These are phyloP conservation scores for Trypanosomatidae sp. DNA, from an alignment of 208 protist genomes.

Conservation along the genomic window DNA sequence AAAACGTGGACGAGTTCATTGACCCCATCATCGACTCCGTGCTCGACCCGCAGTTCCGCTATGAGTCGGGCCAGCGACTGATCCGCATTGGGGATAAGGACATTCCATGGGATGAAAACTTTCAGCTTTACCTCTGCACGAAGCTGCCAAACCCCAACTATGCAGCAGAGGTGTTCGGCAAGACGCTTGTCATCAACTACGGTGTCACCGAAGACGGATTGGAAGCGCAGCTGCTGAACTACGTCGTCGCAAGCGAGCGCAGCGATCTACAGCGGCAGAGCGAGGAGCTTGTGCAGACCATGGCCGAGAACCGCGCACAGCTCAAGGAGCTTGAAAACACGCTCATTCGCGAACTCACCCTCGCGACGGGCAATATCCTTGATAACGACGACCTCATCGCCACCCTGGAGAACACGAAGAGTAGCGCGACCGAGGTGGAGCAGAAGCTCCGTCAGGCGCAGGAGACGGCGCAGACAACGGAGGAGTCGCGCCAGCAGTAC, in stretches of 20 bases:
- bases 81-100: constrained; percentile 97
- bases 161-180: constrained; percentile 97
- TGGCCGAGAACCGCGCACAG: constrained; percentile 95
- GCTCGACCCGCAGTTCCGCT: constrained; percentile 96
- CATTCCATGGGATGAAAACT: constrained; percentile 98
- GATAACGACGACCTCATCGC: constrained; percentile 98
- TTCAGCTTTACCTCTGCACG: constrained; percentile 97
- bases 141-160: constrained; percentile 99
- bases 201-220: constrained; percentile 98
- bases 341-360: constrained; percentile 96
- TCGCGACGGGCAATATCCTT: constrained; percentile 97
- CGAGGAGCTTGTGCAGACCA: constrained; percentile 96
- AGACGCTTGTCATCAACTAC: constrained; percentile 99
- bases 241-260: constrained; percentile 97
- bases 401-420: constrained; percentile 98
- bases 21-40: constrained; percentile 99
- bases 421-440: constrained; percentile 95
- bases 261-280: constrained; percentile 96
- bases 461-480: constrained; percentile 95
- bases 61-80: constrained; percentile 80
- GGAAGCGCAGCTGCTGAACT: constrained; percentile 98
- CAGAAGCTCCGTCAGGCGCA: constrained; percentile 96
- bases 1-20: constrained; percentile 98
- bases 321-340: constrained; percentile 98
- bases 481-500: constrained; percentile 96